Percentiles rank a stretch among this genome's conserved stretches.
These are phyloP conservation scores for Cnidoscolus chayamansa DNA, from an alignment of 441 rosid genomes.

Conservation along the genomic window DNA sequence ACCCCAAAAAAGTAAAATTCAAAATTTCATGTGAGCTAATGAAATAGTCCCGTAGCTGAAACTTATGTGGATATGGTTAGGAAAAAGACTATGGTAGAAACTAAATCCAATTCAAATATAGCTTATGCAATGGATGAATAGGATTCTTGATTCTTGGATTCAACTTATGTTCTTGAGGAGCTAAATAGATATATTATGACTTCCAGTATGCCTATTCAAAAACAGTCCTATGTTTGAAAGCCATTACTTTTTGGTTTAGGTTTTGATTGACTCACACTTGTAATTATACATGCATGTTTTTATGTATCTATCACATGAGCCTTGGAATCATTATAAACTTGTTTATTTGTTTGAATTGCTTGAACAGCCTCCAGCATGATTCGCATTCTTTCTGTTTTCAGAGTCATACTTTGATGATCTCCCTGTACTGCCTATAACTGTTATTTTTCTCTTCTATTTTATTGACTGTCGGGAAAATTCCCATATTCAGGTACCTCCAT, in stretches of 20 bases:
- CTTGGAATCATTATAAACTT: background rate
- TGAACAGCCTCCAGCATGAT: background rate
- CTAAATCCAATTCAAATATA: background rate
- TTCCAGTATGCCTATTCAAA: background rate
- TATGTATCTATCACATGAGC: background rate
- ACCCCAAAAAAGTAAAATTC: background rate
- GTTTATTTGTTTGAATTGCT: background rate
- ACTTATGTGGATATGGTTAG: background rate
- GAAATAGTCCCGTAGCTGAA: background rate
- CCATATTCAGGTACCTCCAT: conserved; percentile 73
- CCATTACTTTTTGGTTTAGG: background rate
- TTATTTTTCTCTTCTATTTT: background rate
- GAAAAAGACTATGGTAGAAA: background rate
- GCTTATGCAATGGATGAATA: background rate
- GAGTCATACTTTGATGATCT: background rate
- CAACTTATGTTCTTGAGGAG: background rate
- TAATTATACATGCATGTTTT: background rate
- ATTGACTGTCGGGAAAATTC: conserved; percentile 1
- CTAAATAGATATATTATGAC: background rate
- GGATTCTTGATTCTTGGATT: background rate
- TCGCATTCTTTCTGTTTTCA: background rate
- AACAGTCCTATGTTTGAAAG: background rate
- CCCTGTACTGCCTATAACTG: background rate
- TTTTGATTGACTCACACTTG: background rate
- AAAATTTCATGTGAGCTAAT: too few relatives aligned